These are phyloP conservation scores for Albophoma yamanashiensis DNA, from an alignment of 2,329 filamentous ascomycete genomes.

Conservation along the genomic window DNA sequence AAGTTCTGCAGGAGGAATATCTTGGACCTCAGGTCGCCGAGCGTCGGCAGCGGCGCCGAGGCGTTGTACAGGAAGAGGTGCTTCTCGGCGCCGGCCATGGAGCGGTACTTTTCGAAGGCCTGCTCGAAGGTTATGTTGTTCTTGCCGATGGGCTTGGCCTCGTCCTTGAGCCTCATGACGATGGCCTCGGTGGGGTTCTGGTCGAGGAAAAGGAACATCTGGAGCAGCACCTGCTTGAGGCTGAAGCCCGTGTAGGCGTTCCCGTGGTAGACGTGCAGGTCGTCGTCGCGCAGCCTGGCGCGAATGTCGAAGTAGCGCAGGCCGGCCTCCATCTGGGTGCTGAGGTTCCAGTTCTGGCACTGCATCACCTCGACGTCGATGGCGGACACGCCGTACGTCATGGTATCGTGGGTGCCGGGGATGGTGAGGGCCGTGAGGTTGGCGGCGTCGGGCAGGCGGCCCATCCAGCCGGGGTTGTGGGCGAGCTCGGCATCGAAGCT, in stretches of 20 bases:
- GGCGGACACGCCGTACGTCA: conserved; percentile 31
- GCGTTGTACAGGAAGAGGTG: conserved; percentile 25
- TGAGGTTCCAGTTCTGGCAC: conserved; percentile 37
- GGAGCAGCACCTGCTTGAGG: conserved; percentile 29
- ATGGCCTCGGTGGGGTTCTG: conserved; percentile 33
- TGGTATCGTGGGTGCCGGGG: conserved; percentile 42
- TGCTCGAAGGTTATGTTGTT: conserved; percentile 31
- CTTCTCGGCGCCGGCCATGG: conserved; percentile 19
- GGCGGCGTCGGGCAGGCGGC: conserved; percentile 25
- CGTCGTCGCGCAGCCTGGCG: conserved; percentile 28
- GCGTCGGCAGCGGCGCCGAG: conserved; percentile 25
- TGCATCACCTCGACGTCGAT: conserved; percentile 20
- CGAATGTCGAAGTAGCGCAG: conserved; percentile 40
- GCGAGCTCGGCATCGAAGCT: conserved; percentile 30
- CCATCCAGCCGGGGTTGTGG: conserved; percentile 31
- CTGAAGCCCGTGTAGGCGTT: conserved; percentile 32
- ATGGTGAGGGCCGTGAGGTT: conserved; percentile 34
- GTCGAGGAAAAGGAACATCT: conserved; percentile 35
- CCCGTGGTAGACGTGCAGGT: conserved; percentile 37
- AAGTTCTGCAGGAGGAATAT: conserved; percentile 39
- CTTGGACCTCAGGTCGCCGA: conserved; percentile 33
- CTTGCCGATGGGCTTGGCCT: conserved; percentile 25
- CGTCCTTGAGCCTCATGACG: conserved; percentile 39
- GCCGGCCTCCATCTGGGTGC: conserved; percentile 32
- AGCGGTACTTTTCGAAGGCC: conserved; percentile 30